Conservation (phyloP, 1,284 basidiomycete species). For the Mycena sp. region DNA sequence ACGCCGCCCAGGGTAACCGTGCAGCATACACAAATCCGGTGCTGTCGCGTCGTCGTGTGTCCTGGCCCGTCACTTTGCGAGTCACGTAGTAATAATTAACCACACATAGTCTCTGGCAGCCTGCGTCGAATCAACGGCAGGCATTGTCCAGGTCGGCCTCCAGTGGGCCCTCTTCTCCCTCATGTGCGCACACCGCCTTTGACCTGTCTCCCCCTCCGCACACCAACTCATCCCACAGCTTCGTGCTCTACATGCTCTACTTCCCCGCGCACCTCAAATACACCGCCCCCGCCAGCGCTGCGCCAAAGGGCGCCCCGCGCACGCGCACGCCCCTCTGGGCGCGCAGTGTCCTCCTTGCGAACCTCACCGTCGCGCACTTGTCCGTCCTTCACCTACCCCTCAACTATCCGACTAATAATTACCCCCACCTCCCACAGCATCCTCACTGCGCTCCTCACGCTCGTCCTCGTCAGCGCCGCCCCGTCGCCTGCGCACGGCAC, state of each 20-base stretch:
- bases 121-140: conserved; percentile 87
- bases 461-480: conserved; percentile 61
- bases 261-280: conserved; percentile 89
- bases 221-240: conserved; percentile 51
- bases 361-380: conserved; percentile 82
- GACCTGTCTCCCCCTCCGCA: not conserved
- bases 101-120: conserved; percentile 69
- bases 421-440: conserved; percentile 49
- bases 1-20: conserved; percentile 71
- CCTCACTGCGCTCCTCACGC: conserved; percentile 61
- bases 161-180: conserved; percentile 91
- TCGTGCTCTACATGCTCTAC: conserved; percentile 92
- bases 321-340: conserved; percentile 77
- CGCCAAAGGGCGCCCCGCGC: conserved; percentile 48
- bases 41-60: conserved; percentile 82
- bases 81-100: not conserved
- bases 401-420: too few species aligned
- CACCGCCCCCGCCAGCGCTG: conserved; percentile 38
- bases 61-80: not conserved
- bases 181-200: conserved; percentile 70
- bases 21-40: conserved; percentile 88
- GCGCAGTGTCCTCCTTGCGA: conserved; percentile 77
- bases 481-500: conserved; percentile 45
- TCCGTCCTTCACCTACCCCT: conserved; percentile 48
- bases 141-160: conserved; percentile 83